A percentile compares a stretch with the other conserved stretches of the same genome.
Evolutionary conservation across 352 stramenopile genomes (phyloP).

Genomic region (Sclerospora graminicola): DNA sequence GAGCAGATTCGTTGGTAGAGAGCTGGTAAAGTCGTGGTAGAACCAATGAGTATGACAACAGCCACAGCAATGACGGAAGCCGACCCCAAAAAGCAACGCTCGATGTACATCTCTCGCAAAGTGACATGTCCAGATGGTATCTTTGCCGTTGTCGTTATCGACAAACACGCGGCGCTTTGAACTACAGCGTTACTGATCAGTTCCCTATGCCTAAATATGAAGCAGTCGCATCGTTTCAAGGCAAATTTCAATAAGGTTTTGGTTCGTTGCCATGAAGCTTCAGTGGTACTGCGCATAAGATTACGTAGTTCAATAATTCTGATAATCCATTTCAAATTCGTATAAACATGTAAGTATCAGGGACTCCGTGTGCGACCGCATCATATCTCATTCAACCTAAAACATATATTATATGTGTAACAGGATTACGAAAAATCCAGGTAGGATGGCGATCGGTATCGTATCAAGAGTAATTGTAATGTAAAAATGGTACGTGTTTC

Average conservation of each 20-base stretch:
- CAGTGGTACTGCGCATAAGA: not conserved
- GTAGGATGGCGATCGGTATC: too few species aligned
- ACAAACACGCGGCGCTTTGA: slow-evolving; percentile 9
- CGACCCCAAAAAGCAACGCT: slow-evolving; percentile 94
- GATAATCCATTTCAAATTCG: not conserved
- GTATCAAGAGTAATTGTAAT: too few species aligned
- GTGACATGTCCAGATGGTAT: slow-evolving; percentile 16
- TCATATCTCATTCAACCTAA: slow-evolving; percentile 3
- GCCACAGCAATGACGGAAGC: slow-evolving; percentile 90
- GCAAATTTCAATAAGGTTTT: not conserved
- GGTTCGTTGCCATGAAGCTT: not conserved
- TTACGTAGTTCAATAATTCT: not conserved
- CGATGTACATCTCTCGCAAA: slow-evolving; percentile 89
- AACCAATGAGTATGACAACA: slow-evolving; percentile 88
- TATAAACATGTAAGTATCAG: not conserved
- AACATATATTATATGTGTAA: too few species aligned
- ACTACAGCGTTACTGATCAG: slow-evolving; percentile 61
- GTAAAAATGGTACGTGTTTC: too few species aligned
- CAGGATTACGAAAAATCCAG: too few species aligned
- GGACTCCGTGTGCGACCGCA: slow-evolving; percentile 1
- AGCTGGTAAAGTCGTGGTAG: not conserved
- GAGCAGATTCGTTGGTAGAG: not conserved
- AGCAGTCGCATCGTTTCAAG: slow-evolving; percentile 1
- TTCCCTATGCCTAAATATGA: not conserved
- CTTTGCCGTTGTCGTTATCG: slow-evolving; percentile 7